Base-by-base conservation (phyloP, 192 early-diverging fungal genomes). In the Oehlia diaphana region DNA sequence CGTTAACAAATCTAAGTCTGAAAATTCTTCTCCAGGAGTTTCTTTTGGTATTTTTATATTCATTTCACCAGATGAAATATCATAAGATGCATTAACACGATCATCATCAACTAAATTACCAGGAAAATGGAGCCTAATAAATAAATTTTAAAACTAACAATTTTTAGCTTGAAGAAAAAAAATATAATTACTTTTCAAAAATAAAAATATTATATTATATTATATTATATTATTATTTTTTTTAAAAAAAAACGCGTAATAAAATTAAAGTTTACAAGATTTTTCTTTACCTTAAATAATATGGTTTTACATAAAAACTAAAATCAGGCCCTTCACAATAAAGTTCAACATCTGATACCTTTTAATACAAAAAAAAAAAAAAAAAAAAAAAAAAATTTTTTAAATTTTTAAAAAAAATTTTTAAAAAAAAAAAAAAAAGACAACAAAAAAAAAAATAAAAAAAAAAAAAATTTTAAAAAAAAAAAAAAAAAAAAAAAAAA, bases 301-400 rank as follows among this genome's bases (percentile, higher is more conserved):
- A 99, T 2, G 97, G 98, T 50, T 89, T 88, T 64, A 94, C 87
- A 81, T 90, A 93, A 78, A 99, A 98, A 80, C 91, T 93, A 86
- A 99, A 94, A 72, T 95, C 93, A 68, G 82, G 87, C 10, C 88
- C 94, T 19, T 96, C 88, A 61, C 97, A 91, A 82, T 92, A 89
- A 72, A 97, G 88, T 81, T 99, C 96, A 12, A 99, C 89, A 7
- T 97, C 89, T 80, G 94, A 91, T 9, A 94, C 91, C 90, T 96
- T 31, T 31, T 26, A 26, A 26, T n/a, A n/a, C n/a, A 26, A 0
- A 53, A 37, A 19, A 5, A 35, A 21, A 49, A 33, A 35, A 26
- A 26, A 26, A 26, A 0, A 53, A 37, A 19, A 5, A 35, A 21
- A 49, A 33, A 35, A 26, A 74, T 47, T 16, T 9, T 39, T 79